These are phyloP conservation scores for Escovopsis sp. DNA, from an alignment of 2,329 filamentous ascomycete genomes.

Conservation along the genomic window DNA sequence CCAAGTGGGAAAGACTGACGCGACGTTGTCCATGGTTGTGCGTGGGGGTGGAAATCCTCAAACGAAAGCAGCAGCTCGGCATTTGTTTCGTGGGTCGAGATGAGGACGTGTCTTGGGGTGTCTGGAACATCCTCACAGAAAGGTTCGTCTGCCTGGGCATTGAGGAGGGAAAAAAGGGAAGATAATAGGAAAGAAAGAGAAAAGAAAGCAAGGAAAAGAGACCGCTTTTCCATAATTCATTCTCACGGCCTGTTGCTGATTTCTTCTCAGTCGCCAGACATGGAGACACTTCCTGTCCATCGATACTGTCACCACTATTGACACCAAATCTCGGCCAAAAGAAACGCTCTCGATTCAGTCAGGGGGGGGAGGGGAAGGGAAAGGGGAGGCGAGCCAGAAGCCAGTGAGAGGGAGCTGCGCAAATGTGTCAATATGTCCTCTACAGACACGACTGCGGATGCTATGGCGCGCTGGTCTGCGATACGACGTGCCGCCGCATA, in stretches of 20 bases:
- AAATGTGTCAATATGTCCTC: slow-evolving; percentile 17
- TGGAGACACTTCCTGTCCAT: not conserved
- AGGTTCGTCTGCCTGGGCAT: not conserved
- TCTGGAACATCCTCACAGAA: not conserved
- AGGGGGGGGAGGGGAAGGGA: too few relatives aligned
- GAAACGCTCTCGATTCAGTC: too few relatives aligned
- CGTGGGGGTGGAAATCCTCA: not conserved
- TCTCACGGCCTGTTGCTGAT: too few relatives aligned
- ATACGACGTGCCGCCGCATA: slow-evolving; percentile 11
- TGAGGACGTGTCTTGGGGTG: not conserved
- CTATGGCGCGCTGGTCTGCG: slow-evolving; percentile 11
- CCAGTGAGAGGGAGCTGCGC: too few relatives aligned
- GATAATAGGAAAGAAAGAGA: too few relatives aligned
- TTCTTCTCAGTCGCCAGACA: not conserved
- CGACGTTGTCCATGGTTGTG: not conserved
- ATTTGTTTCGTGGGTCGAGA: not conserved
- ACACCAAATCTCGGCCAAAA: not conserved
- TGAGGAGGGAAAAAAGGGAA: too few relatives aligned
- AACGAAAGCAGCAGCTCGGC: not conserved
- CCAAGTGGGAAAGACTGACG: too few relatives aligned
- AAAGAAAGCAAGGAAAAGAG: too few relatives aligned
- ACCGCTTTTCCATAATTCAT: not conserved
- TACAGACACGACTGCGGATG: slow-evolving; percentile 15
- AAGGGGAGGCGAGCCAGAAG: too few relatives aligned
- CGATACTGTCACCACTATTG: not conserved